These are phyloP conservation scores for Starmerella floricola DNA, from an alignment of 805 yeast species.

Conservation along the genomic window DNA sequence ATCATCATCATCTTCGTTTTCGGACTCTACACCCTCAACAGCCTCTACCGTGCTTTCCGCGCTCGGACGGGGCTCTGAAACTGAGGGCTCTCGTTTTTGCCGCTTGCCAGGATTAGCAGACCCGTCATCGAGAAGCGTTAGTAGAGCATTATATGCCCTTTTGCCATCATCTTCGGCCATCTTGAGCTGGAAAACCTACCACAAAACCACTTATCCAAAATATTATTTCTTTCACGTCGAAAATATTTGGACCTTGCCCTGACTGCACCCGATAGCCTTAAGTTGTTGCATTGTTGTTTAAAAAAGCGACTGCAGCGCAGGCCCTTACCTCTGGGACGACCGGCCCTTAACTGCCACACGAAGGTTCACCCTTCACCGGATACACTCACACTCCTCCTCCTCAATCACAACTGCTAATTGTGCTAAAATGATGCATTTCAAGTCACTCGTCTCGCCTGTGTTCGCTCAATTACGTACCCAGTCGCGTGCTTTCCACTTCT, in stretches of 20 bases:
- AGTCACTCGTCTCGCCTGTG: not conserved
- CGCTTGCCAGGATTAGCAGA: slow-evolving; percentile 29
- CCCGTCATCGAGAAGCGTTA: slow-evolving; percentile 40
- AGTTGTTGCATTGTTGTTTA: too few species aligned
- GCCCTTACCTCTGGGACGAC: too few species aligned
- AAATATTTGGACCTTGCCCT: too few species aligned
- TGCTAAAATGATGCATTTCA: not conserved
- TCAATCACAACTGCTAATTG: too few species aligned
- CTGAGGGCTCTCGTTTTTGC: slow-evolving; percentile 2
- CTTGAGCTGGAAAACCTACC: not conserved
- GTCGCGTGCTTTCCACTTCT: slow-evolving; percentile 16
- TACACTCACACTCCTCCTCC: too few species aligned
- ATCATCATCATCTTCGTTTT: slow-evolving; percentile 13
- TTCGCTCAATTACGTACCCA: not conserved
- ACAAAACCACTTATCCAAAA: too few species aligned
- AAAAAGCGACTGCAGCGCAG: too few species aligned
- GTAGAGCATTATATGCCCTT: slow-evolving; percentile 51
- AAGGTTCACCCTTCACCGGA: too few species aligned
- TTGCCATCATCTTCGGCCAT: slow-evolving; percentile 15
- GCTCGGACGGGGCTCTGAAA: slow-evolving; percentile 8
- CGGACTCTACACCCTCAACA: slow-evolving; percentile 19
- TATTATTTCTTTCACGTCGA: too few species aligned
- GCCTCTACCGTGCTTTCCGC: slow-evolving; percentile 25
- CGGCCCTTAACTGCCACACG: too few species aligned
- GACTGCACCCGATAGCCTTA: too few species aligned